These are phyloP conservation scores for Globisporangium okanoganense DNA, from an alignment of 352 stramenopile species.

Conservation along the genomic window DNA sequence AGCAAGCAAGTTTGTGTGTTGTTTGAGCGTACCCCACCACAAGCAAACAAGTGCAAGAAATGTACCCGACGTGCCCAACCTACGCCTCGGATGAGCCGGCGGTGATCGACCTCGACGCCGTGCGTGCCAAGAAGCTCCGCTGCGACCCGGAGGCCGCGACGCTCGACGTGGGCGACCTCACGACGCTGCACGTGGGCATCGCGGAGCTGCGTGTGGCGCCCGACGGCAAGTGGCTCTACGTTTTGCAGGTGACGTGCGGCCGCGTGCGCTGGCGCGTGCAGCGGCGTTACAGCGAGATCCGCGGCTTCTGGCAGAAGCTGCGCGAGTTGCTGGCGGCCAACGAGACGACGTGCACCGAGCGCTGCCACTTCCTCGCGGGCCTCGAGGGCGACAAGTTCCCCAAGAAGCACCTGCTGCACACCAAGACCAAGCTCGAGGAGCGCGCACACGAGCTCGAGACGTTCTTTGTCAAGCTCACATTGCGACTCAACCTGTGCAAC, in stretches of 20 bases:
- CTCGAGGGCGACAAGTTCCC: conserved; percentile 73
- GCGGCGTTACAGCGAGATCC: conserved; percentile 74
- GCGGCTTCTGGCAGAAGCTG: conserved; percentile 58
- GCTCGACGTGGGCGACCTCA: conserved; percentile 34
- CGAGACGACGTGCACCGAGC: conserved; percentile 40
- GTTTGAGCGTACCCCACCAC: background rate
- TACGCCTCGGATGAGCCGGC: conserved; percentile 3
- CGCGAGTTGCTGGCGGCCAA: conserved; percentile 29
- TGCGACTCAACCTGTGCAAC: conserved; percentile 68
- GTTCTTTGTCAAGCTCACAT: conserved; percentile 60
- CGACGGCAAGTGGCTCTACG: conserved; percentile 65
- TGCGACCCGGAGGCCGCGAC: conserved; percentile 17
- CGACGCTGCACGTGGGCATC: conserved; percentile 45
- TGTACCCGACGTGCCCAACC: background rate
- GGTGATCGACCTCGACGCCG: conserved; percentile 19
- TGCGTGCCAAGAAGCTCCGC: conserved; percentile 22
- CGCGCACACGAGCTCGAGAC: conserved; percentile 48
- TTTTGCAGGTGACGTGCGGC: conserved; percentile 54
- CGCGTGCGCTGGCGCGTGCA: conserved; percentile 40
- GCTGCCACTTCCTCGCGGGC: conserved; percentile 62
- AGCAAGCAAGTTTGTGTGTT: background rate
- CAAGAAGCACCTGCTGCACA: conserved; percentile 68
- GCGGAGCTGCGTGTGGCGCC: conserved; percentile 49
- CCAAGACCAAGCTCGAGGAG: conserved; percentile 55
- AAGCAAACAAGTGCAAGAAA: background rate